A percentile compares a stretch with the other conserved stretches of the same genome.
These are phyloP conservation scores for Nissolia schottii DNA, from an alignment of 306 rosid species.

Conservation along the genomic window DNA sequence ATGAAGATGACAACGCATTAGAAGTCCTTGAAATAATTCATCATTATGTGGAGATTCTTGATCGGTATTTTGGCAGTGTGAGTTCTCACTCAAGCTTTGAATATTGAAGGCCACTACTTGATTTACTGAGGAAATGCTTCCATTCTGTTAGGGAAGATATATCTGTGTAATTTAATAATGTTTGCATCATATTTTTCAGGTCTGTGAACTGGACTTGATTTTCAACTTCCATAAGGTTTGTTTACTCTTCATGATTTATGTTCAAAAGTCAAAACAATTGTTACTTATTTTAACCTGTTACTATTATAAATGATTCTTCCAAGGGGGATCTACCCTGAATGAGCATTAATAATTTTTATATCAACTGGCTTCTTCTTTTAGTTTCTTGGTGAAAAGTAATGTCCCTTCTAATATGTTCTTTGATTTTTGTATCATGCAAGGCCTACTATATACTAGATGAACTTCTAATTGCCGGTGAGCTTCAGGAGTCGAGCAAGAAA, in stretches of 20 bases:
- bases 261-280: neutral
- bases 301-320: neutral
- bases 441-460: constrained; percentile 92
- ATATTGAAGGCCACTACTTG: neutral
- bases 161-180: neutral
- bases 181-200: constrained; percentile 37
- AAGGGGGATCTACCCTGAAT: neutral
- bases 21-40: constrained; percentile 87
- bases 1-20: constrained; percentile 79
- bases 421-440: constrained; percentile 37
- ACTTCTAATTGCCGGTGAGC: constrained; percentile 89
- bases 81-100: constrained; percentile 33
- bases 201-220: constrained; percentile 80
- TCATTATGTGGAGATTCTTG: constrained; percentile 87
- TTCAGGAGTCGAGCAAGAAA: constrained; percentile 97
- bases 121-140: neutral
- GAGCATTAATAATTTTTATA: neutral
- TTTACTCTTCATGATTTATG: neutral
- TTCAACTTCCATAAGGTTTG: constrained; percentile 92
- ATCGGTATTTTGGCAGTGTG: constrained; percentile 93
- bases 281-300: neutral
- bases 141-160: neutral
- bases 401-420: constrained; percentile 9
- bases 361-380: neutral
- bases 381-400: neutral